Conservation (phyloP, 2,329 filamentous ascomycete species). For the Neophaeococcomyces aloes region DNA sequence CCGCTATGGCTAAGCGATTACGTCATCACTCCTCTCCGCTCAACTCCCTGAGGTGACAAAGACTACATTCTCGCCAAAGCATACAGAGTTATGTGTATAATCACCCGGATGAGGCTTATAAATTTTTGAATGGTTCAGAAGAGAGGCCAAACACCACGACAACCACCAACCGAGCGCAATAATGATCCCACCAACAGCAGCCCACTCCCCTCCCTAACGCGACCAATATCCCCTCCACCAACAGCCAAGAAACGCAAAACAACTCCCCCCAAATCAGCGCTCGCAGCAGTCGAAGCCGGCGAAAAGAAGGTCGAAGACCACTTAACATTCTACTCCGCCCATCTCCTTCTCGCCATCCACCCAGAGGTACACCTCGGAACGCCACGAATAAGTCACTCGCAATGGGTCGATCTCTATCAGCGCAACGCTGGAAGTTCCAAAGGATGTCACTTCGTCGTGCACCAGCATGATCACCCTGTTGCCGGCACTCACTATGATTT, state of each 20-base stretch:
- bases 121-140: constrained; percentile 4
- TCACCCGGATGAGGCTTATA: too few relatives aligned
- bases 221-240: constrained; percentile 15
- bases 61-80: too few relatives aligned
- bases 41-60: too few relatives aligned
- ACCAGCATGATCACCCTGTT: constrained; percentile 63
- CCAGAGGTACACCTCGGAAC: constrained; percentile 7
- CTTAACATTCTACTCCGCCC: constrained; percentile 37
- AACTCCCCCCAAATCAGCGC: constrained; percentile 7
- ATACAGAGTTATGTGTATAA: too few relatives aligned
- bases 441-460: constrained; percentile 55
- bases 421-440: constrained; percentile 33
- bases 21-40: too few relatives aligned
- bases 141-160: not conserved
- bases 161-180: constrained; percentile 5
- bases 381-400: constrained; percentile 31
- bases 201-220: constrained; percentile 10
- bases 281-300: constrained; percentile 44
- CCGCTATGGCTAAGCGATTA: too few relatives aligned
- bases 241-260: constrained; percentile 2
- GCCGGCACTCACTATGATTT: constrained; percentile 61
- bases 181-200: constrained; percentile 6
- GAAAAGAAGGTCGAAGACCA: constrained; percentile 38
- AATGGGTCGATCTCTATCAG: constrained; percentile 39
- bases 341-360: constrained; percentile 28